Evolutionary conservation across 176 grass and related monocot species (phyloP), one percentile per base, ranked within the genome.

Genomic region (Pharus latifolius): DNA sequence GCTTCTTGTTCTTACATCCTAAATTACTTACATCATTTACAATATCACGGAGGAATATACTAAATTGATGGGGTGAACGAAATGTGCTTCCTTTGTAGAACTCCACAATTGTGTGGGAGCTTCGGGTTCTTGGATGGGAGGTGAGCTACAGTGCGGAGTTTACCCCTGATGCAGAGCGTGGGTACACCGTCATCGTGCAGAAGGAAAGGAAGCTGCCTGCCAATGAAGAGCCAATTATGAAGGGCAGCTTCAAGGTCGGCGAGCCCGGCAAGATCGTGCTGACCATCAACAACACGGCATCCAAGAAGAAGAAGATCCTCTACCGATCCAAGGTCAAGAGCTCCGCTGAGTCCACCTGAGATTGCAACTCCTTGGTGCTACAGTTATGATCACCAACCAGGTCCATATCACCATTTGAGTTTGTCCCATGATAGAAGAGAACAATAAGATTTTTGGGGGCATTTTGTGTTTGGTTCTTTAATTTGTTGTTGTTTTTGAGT

Each of bases 241-340:
- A 98, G 70, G 87, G 73, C 8, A 85, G 83, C 73, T 98, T 92
- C 78, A 98, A 90, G 67, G 83, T 62, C 0, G 13, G 63, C 1
- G 90, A 98, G 68, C 73, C 86, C 1, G 95, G 95, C 45, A 93
- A 93, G 82, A 69, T 98, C 6, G 78, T 91, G 41, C 78, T 98
- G 14, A 75, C 37, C 13, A 56, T 91, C 33, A 80, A 93, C 79
- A 98, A 98, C 72, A 63, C 74, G 0, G 61, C 84, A 10, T 98
- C 95, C 7, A 93, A 88, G 87, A 98, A 98, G 84, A 98, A 98
- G 90, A 90, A 91, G 84, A 81, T 98, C 11, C 87, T 98, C 17
- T 93, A 83, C 80, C 80, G 95, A 68, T 85, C 43, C 75, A 98
- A 93, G 90, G 77, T 80, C 30, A 92, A 85, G 84, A 85, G 83